Conservation (phyloP, 192 early-diverging fungal species). For the Diversispora epigaea region DNA sequence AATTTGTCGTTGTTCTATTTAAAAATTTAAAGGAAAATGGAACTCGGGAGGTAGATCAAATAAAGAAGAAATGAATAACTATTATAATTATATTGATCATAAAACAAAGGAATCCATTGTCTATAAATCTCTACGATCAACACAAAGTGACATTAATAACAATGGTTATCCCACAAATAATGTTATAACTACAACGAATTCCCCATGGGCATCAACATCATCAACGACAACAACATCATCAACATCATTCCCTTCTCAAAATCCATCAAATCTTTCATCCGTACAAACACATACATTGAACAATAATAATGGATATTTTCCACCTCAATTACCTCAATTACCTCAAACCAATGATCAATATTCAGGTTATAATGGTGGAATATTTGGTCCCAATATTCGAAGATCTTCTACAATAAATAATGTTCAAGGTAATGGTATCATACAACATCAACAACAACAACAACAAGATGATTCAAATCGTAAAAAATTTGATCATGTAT, state of each 20-base stretch:
- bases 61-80: background rate
- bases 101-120: slow-evolving; percentile 34
- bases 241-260: slow-evolving; percentile 10
- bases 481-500: slow-evolving; percentile 30
- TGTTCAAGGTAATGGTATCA: slow-evolving; percentile 26
- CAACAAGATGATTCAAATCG: slow-evolving; percentile 24
- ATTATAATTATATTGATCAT: slow-evolving; percentile 5
- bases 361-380: slow-evolving; percentile 15
- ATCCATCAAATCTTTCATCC: slow-evolving; percentile 2
- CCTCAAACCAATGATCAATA: slow-evolving; percentile 29
- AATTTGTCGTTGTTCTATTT: background rate
- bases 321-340: slow-evolving; percentile 18
- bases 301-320: slow-evolving; percentile 27
- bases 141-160: slow-evolving; percentile 30
- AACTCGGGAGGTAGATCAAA: background rate
- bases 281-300: slow-evolving; percentile 19
- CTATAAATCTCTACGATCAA: slow-evolving; percentile 2
- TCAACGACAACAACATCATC: background rate
- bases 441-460: background rate
- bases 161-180: slow-evolving; percentile 4
- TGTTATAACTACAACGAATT: slow-evolving; percentile 7
- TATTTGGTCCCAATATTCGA: slow-evolving; percentile 31
- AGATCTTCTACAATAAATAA: slow-evolving; percentile 20
- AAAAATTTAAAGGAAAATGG: background rate
- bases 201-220: slow-evolving; percentile 25